Percentiles rank a stretch among this genome's conserved stretches.
These are phyloP conservation scores for Pseudohyphozyma bogoriensis DNA, from an alignment of 768 basidiomycete species.

Conservation along the genomic window DNA sequence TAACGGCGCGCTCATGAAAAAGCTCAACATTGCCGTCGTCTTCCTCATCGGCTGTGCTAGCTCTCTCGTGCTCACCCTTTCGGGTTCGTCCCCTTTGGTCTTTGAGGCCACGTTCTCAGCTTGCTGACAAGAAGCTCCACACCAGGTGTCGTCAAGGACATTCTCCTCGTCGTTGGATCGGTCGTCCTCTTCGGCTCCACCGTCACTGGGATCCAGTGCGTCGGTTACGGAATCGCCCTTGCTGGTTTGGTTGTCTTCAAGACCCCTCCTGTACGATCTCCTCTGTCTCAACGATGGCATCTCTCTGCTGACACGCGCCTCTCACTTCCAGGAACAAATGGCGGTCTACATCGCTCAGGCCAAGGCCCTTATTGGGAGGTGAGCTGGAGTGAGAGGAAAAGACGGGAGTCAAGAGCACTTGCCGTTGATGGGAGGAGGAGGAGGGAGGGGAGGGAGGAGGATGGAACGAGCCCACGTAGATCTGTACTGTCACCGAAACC, in stretches of 20 bases:
- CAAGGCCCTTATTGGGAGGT: not conserved
- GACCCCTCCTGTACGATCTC: not conserved
- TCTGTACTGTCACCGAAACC: no score
- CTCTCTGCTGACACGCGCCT: not conserved
- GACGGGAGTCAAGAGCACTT: no score
- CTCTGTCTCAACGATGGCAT: no score
- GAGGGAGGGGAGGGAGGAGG: no score
- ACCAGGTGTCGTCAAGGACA: constrained; percentile 52
- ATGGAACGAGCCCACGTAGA: no score
- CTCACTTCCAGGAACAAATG: not conserved
- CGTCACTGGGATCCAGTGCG: constrained; percentile 63
- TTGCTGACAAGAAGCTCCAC: not conserved
- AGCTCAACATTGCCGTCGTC: constrained; percentile 84
- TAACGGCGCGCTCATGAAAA: no score
- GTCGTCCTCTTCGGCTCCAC: constrained; percentile 69
- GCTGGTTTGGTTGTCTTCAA: constrained; percentile 56
- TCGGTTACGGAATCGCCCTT: constrained; percentile 30
- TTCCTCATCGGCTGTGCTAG: constrained; percentile 57
- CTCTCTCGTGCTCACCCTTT: constrained; percentile 79
- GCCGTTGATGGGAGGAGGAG: no score
- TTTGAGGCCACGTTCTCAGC: no score
- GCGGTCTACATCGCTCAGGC: not conserved
- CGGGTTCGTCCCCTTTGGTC: constrained; percentile 34
- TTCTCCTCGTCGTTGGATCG: constrained; percentile 83
- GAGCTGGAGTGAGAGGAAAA: not conserved